Base-by-base conservation (phyloP, 441 rosid genomes). In the Jatropha podagrica region DNA sequence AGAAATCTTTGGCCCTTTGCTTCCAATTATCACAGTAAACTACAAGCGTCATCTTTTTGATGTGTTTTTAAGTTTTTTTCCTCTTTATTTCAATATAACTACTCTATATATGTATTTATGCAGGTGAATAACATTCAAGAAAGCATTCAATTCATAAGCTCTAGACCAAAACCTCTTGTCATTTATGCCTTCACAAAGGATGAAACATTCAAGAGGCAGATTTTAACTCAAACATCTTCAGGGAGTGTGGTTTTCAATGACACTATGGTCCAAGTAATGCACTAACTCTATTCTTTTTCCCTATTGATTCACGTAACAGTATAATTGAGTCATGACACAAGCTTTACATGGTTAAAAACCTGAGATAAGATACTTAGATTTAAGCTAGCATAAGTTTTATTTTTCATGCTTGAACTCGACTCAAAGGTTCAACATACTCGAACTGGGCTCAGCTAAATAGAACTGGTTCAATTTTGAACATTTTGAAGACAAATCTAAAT, bases 1-100 rank as follows among this genome's bases (percentile, higher is more conserved):
- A 75, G 98, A 92, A 85, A 88, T 94, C 46, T 94, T 94, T 27
- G 98, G 98, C n/a, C 97, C 98, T 4, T 64, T 94, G 77, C 97
- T 94, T 75, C 97, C 98, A 0, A 85, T 94, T 72, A 86, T 94
- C 80, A 94, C 95, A 10, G 97, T 94, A 69, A 79, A 7, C 1
- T 0, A 18, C 23, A 27, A 11, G 86, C 64, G 69, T n/a, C 20
- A 67, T 51, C 55, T 51, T 51, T 51, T 10, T 10, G 0, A 10
- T 54, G 6, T 54, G 1, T 23, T 26, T 27, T 42, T 42, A 42
- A 42, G 9, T 42, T 42, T 42, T 5, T 42, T 4, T 42, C 46
- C 9, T 5, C 46, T 42, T 42, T 4, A 5, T 42, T 42, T 42
- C 46, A 42, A 2, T 42, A 42, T 42, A 32, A 32, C 9, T 42